A percentile compares a stretch with the other conserved stretches of the same genome.
Evolutionary conservation across 352 stramenopile genomes (phyloP).

Genomic region (Bremia lactucae): DNA sequence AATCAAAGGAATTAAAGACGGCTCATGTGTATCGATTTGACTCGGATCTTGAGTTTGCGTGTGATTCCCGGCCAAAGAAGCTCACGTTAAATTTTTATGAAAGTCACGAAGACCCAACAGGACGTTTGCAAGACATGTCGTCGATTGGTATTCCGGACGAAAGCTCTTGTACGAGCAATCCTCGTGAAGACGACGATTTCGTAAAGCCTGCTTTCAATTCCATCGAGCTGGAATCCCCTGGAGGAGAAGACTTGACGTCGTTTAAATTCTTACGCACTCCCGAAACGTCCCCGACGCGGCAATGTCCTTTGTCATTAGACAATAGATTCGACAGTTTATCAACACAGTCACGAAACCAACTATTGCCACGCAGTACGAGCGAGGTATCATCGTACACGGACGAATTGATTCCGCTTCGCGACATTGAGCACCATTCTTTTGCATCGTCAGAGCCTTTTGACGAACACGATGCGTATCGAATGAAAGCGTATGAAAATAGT

Average conservation of each 20-base stretch:
- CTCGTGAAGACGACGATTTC: slow-evolving; percentile 3
- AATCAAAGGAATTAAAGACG: slow-evolving; percentile 68
- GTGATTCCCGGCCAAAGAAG: slow-evolving; percentile 50
- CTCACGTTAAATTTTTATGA: slow-evolving; percentile 63
- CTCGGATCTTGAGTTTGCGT: slow-evolving; percentile 63
- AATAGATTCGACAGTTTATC: too few species aligned
- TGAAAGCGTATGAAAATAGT: slow-evolving; percentile 20
- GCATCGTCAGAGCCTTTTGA: slow-evolving; percentile 52
- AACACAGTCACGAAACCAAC: too few species aligned
- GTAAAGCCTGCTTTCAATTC: slow-evolving; percentile 6
- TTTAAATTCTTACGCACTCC: slow-evolving; percentile 67
- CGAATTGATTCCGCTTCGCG: slow-evolving; percentile 39
- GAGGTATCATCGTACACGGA: slow-evolving; percentile 31
- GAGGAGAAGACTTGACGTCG: slow-evolving; percentile 37
- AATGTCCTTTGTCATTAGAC: too few species aligned
- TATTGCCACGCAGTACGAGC: too few species aligned
- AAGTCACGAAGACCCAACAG: slow-evolving; percentile 26
- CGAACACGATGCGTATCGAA: slow-evolving; percentile 17
- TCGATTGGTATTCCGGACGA: slow-evolving; percentile 56
- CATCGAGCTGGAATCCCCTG: slow-evolving; percentile 22
- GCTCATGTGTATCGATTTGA: slow-evolving; percentile 79
- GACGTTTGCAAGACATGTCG: slow-evolving; percentile 18
- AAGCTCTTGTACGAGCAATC: slow-evolving; percentile 31
- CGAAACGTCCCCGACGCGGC: slow-evolving; percentile 25
- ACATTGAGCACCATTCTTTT: slow-evolving; percentile 56